These are phyloP conservation scores for Alternaria arbusti DNA, from an alignment of 2,329 filamentous ascomycete species.

Conservation along the genomic window DNA sequence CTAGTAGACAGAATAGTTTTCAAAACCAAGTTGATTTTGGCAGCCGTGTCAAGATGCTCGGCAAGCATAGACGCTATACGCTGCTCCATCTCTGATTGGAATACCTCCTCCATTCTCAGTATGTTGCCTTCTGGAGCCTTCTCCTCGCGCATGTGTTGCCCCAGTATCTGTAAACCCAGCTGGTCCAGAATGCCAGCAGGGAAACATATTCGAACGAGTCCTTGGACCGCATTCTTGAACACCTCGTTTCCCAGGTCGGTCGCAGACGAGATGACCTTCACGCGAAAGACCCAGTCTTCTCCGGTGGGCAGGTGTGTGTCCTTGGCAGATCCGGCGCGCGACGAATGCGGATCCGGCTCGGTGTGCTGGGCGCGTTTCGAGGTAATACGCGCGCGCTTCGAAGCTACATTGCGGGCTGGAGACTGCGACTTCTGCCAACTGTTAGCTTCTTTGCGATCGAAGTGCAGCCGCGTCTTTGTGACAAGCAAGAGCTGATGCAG, in stretches of 20 bases:
- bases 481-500: no score
- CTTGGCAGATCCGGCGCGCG: not conserved
- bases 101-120: conserved; percentile 17
- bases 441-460: not conserved
- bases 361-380: not conserved
- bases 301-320: conserved; percentile 15
- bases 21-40: conserved; percentile 20
- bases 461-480: no score
- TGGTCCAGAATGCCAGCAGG: conserved; percentile 30
- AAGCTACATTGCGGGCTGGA: not conserved
- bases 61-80: conserved; percentile 28
- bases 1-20: conserved; percentile 13
- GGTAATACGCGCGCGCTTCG: conserved; percentile 5
- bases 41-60: conserved; percentile 19
- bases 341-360: not conserved
- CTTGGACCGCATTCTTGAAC: conserved; percentile 32
- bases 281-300: conserved; percentile 30
- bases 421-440: not conserved
- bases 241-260: conserved; percentile 19
- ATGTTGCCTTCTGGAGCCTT: conserved; percentile 22
- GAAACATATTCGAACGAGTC: conserved; percentile 36
- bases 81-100: conserved; percentile 25
- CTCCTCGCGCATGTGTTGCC: conserved; percentile 29
- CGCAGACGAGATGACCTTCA: conserved; percentile 29
- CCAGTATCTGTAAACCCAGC: conserved; percentile 24